Base-by-base conservation (phyloP, 345 rosid genomes). In the Acer yangbiense region DNA sequence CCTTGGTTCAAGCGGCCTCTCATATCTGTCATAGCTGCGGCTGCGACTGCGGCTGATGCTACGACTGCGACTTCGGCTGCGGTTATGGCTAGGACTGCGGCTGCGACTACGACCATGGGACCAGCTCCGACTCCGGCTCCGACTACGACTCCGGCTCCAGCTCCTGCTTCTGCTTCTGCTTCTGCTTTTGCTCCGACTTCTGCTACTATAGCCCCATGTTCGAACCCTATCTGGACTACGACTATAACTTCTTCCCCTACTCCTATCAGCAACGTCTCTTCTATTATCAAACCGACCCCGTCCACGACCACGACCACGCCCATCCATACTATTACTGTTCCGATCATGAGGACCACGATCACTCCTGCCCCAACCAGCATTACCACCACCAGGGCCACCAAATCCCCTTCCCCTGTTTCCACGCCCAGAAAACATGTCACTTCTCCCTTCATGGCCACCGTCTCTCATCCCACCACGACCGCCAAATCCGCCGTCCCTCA, bases 281-380 rank as follows among this genome's bases (percentile, higher is more conserved):
- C 97, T 94, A 77, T 86, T 88, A 76, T 89, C 97, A 85, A 91
- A 92, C 73, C 93, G 82, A 27, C 98, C 95, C 17, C 88, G 84
- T 9, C 97, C 92, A 43, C 90, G 89, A 2, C 93, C 90, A 29
- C 92, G 93, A 62, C 97, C 90, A 75, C 89, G 89, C 11, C 92
- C 84, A 65, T 93, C 98, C 83, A 86, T 78, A 70, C 78, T 84
- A 70, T 82, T 89, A 73, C 83, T 89, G 76, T 78, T 82, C 27
- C 90, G 89, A 84, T 92, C 95, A 72, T 82, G 85, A n/a, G 82
- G 79, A 8, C 92, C 89, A 21, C 82, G 85, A 10, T 82, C 92
- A 80, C 82, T 87, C 86, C 94, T 86, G 46, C 90, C 92, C 79
- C 88, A 77, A 65, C 88, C 83, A 73, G 57, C 81, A 72, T 80